Conservation (phyloP, 164 flowering plant genomes). For the Liriodendron chinense region DNA sequence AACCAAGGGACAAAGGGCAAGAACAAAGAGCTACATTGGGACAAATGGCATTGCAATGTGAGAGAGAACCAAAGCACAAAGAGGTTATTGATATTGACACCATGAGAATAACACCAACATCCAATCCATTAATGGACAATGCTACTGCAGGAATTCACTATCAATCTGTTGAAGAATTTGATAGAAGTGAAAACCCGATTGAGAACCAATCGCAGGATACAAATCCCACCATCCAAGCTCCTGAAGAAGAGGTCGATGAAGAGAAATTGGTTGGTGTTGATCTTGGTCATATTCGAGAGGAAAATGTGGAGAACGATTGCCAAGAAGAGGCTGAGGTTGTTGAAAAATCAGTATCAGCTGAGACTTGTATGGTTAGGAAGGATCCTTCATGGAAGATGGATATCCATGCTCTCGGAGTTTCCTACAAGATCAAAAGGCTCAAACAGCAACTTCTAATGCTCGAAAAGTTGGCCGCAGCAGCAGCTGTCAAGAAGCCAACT, state of each 20-base stretch:
- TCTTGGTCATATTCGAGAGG: conserved; percentile 20
- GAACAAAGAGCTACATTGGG: conserved; percentile 18
- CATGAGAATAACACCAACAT: background rate
- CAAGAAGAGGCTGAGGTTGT: conserved; percentile 18
- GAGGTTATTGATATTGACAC: background rate
- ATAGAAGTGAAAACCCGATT: conserved; percentile 19
- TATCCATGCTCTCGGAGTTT: conserved; percentile 82
- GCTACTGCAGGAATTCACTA: background rate
- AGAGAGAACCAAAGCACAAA: conserved; percentile 4
- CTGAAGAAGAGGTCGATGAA: conserved; percentile 39
- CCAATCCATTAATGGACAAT: background rate
- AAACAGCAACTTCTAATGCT: conserved; percentile 83
- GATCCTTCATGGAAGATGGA: conserved; percentile 63
- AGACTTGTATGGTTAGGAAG: conserved; percentile 25
- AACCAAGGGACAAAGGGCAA: conserved; percentile 36
- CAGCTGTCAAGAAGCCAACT: conserved; percentile 1
- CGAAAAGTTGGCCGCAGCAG: conserved; percentile 57
- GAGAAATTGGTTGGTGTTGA: conserved; percentile 26
- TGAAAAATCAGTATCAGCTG: conserved; percentile 24
- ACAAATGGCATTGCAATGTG: background rate
- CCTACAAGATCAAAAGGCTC: conserved; percentile 87
- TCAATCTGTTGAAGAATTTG: conserved; percentile 6
- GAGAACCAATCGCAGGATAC: conserved; percentile 21
- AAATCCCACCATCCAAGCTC: conserved; percentile 27
- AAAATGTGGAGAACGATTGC: conserved; percentile 5